A percentile compares a stretch with the other conserved stretches of the same genome.
Conservation (phyloP, 768 basidiomycete species). For the Rhizopogon vinicolor region DNA sequence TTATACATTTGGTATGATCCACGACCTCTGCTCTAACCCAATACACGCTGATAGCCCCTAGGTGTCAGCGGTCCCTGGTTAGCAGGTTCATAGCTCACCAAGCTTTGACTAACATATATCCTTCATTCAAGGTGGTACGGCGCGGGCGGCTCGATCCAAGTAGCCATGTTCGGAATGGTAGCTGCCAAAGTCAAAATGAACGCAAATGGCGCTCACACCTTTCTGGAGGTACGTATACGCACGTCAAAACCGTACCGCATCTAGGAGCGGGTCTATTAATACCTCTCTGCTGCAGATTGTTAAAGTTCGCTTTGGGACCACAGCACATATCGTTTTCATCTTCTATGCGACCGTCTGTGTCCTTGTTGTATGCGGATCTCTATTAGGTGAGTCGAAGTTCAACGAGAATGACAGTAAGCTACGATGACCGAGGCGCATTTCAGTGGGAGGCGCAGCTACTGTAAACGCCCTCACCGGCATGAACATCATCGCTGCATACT, state of each 20-base stretch:
- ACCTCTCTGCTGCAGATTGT: slow-evolving; percentile 24
- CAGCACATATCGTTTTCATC: slow-evolving; percentile 29
- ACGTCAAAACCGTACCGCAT: not conserved
- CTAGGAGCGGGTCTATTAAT: not conserved
- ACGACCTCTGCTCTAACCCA: not conserved
- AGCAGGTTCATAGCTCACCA: not conserved
- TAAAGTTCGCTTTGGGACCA: slow-evolving; percentile 30
- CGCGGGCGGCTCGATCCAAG: slow-evolving; percentile 34
- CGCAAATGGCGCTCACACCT: slow-evolving; percentile 38
- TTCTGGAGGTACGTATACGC: slow-evolving; percentile 27
- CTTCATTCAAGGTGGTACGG: slow-evolving; percentile 26
- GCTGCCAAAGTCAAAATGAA: slow-evolving; percentile 39
- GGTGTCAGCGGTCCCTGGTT: slow-evolving; percentile 33
- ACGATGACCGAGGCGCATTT: not conserved
- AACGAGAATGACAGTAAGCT: not conserved
- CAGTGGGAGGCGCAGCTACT: slow-evolving; percentile 23
- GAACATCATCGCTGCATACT: slow-evolving; percentile 26
- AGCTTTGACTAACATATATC: not conserved
- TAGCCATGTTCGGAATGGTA: slow-evolving; percentile 33
- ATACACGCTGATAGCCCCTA: not conserved
- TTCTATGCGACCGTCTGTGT: slow-evolving; percentile 30
- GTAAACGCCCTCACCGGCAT: slow-evolving; percentile 29
- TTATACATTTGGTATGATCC: slow-evolving; percentile 24
- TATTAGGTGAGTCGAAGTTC: slow-evolving; percentile 21
- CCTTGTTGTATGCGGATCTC: slow-evolving; percentile 34